A percentile compares a stretch with the other conserved stretches of the same genome.
Conservation (phyloP, 202 grass and related monocot species). For the Panicum virgatum region DNA sequence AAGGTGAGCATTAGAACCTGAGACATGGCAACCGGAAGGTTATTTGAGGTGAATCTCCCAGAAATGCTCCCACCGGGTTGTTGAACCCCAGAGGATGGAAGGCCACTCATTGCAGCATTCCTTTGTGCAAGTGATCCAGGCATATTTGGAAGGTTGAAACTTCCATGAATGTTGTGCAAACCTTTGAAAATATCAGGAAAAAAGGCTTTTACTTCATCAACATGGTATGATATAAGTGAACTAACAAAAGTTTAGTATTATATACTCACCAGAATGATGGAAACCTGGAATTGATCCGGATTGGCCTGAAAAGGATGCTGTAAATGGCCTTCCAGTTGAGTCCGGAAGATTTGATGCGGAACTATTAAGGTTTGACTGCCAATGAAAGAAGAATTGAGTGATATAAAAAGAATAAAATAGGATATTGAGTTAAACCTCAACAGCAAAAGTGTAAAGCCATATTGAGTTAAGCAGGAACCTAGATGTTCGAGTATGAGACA, state of each 20-base stretch:
- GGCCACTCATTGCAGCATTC: constrained; percentile 80
- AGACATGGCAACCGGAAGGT: constrained; percentile 80
- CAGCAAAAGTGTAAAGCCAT: neutral
- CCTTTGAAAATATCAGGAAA: constrained; percentile 45
- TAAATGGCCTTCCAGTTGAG: constrained; percentile 72
- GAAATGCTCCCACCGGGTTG: constrained; percentile 86
- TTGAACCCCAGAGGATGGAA: constrained; percentile 81
- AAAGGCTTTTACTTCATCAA: neutral
- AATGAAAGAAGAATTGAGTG: constrained; percentile 32
- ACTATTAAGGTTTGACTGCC: constrained; percentile 77
- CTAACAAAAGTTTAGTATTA: constrained; percentile 2
- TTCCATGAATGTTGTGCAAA: constrained; percentile 84
- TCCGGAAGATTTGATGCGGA: constrained; percentile 77
- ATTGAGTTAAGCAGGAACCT: constrained; percentile 1
- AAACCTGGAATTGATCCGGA: constrained; percentile 73
- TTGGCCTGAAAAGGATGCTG: constrained; percentile 74
- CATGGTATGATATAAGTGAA: neutral
- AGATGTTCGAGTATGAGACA: neutral
- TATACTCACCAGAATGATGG: constrained; percentile 75
- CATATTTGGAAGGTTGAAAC: constrained; percentile 83
- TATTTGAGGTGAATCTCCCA: constrained; percentile 82
- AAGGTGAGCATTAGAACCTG: constrained; percentile 62
- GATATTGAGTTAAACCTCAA: too few species aligned
- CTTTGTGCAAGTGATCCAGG: constrained; percentile 76
- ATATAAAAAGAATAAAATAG: constrained; percentile 1